Base-by-base conservation (phyloP, 2,329 filamentous ascomycete genomes). In the Penicillium sp. region DNA sequence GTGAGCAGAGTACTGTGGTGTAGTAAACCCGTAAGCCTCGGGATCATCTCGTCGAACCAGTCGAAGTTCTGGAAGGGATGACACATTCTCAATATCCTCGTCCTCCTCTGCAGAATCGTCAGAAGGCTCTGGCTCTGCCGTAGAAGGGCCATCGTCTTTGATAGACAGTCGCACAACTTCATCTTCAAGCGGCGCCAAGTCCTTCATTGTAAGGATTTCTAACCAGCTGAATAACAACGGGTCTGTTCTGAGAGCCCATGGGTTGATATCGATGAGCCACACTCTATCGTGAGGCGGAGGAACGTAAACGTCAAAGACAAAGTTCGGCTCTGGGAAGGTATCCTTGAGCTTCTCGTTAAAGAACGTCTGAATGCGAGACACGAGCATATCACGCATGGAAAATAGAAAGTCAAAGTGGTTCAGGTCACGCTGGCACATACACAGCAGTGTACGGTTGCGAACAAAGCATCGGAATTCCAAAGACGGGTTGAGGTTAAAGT, bases 401-500 rank as follows among this genome's bases (percentile, higher is more conserved):
- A 81, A 81, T 69, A 97, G 80, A 69, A 97, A 99, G 12, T 88
- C 84, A 71, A 93, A 97, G 75, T 94, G 84, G 67, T 96, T 96
- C 52, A 93, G 81, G 69, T 97, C 93, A 5, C 94, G 84, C 74
- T 97, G 94, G 33, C 87, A 89, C 57, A 97, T 86, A 59, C 86
- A 91, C 42, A 99, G 81, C 16, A 99, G 80, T 54, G 83, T 84
- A 11, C 90, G 81, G 57, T 91, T 81, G 65, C 93, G 90, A 40
- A 97, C 94, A 68, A 97, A 99, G 71, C 92, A 97, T 23, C 94
- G 84, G 73, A 99, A 99, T 71, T 99, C 94, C 58, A 97, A 84
- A 0, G 91, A 89, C 0, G 92, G 91, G 70, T 97, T 94, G 55
- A 94, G 86, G 61, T 86, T 87, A 73, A 96, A 90, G 74, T 89